phyloP scores from a whole-genome alignment of 257 asterid genomes.

The Cordia subcordata region DNA sequence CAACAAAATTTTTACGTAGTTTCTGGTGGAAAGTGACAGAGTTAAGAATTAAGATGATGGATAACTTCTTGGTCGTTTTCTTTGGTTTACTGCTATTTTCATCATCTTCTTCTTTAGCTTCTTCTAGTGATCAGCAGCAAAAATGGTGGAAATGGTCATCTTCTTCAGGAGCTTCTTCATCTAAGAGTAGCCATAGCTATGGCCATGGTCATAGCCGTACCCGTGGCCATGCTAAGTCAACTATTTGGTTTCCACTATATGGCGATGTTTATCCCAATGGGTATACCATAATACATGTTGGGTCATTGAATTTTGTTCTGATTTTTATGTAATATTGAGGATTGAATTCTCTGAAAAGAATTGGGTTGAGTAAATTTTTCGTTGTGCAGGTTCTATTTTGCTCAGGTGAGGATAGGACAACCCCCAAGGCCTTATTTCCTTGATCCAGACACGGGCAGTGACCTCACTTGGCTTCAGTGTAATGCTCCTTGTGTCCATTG shows the following conservation, averaged over 20 bases:
- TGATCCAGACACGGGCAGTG: conserved; percentile 99
- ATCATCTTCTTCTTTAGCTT: conserved; percentile 36
- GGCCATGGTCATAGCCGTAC: background rate
- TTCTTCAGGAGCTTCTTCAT: conserved; percentile 17
- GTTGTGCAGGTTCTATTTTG: conserved; percentile 75
- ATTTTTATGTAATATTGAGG: no score
- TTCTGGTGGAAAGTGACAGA: background rate
- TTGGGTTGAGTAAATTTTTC: no score
- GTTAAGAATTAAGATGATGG: conserved; percentile 10
- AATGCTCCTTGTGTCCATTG: conserved; percentile 97
- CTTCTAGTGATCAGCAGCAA: conserved; percentile 38
- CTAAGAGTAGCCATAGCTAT: background rate
- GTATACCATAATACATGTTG: conserved; percentile 41
- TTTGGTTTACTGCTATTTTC: background rate
- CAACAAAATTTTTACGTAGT: no score
- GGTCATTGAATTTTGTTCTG: no score
- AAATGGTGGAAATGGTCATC: conserved; percentile 57
- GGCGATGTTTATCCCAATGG: conserved; percentile 95
- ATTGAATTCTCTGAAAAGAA: no score
- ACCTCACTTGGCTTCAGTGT: conserved; percentile 98
- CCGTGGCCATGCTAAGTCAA: conserved; percentile 13
- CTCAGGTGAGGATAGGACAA: conserved; percentile 66
- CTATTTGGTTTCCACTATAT: conserved; percentile 61
- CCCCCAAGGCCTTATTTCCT: conserved; percentile 93
- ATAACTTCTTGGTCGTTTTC: conserved; percentile 25